These are phyloP conservation scores for Elsinoe perseae DNA, from an alignment of 2,329 filamentous ascomycete species.

Conservation along the genomic window DNA sequence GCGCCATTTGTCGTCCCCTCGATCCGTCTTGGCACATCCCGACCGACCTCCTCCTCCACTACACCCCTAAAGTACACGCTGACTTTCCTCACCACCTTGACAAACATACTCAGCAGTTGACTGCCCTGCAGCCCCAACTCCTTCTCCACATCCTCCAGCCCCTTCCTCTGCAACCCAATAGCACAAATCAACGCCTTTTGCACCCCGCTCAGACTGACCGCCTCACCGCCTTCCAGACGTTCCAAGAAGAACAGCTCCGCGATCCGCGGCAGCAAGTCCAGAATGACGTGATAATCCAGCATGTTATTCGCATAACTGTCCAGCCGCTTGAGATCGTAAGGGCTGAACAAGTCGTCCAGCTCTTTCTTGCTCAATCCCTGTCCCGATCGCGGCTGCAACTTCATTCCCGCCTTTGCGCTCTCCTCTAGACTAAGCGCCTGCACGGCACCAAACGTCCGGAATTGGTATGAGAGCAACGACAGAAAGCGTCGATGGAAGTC, in stretches of 20 bases:
- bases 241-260: slow-evolving; percentile 80
- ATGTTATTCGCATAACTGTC: slow-evolving; percentile 96
- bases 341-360: slow-evolving; percentile 70
- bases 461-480: slow-evolving; percentile 82
- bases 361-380: slow-evolving; percentile 61
- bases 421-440: slow-evolving; percentile 83
- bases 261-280: slow-evolving; percentile 81
- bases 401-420: slow-evolving; percentile 66
- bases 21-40: slow-evolving; percentile 34
- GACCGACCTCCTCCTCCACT: slow-evolving; percentile 58
- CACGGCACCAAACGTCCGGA: slow-evolving; percentile 69
- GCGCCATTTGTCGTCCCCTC: slow-evolving; percentile 57
- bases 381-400: slow-evolving; percentile 41
- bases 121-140: slow-evolving; percentile 67
- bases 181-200: slow-evolving; percentile 85
- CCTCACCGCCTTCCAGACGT: slow-evolving; percentile 44
- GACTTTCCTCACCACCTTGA: slow-evolving; percentile 88
- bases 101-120: slow-evolving; percentile 91
- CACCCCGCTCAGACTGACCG: slow-evolving; percentile 67
- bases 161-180: slow-evolving; percentile 83
- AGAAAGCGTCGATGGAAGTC: slow-evolving; percentile 96
- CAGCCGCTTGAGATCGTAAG: slow-evolving; percentile 89
- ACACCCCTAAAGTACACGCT: slow-evolving; percentile 68
- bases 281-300: slow-evolving; percentile 94
- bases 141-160: slow-evolving; percentile 68